These are phyloP conservation scores for Ogataea salicorniae DNA, from an alignment of 805 yeast species.

Conservation along the genomic window DNA sequence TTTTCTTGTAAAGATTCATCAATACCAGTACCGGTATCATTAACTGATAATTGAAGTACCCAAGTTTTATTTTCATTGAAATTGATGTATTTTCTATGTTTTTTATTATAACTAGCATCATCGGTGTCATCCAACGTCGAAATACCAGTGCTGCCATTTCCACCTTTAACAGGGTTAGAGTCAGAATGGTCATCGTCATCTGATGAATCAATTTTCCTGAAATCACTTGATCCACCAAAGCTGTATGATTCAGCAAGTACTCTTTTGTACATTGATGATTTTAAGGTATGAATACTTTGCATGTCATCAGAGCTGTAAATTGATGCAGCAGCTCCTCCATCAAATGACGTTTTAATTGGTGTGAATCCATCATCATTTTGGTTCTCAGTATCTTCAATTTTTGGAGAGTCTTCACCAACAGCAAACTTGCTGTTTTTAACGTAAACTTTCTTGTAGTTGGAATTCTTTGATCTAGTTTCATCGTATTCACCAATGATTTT, in stretches of 20 bases:
- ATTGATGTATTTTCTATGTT: slow-evolving; percentile 13
- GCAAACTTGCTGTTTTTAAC: slow-evolving; percentile 24
- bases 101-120: slow-evolving; percentile 11
- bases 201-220: slow-evolving; percentile 12
- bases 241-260: slow-evolving; percentile 38
- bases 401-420: neutral
- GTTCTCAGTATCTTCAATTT: neutral
- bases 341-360: neutral
- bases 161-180: slow-evolving; percentile 8
- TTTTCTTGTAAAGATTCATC: slow-evolving; percentile 73
- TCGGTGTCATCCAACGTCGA: slow-evolving; percentile 19
- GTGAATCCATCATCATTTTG: neutral
- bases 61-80: slow-evolving; percentile 35
- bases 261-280: slow-evolving; percentile 33
- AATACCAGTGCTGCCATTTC: slow-evolving; percentile 6
- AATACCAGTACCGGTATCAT: slow-evolving; percentile 94
- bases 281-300: slow-evolving; percentile 24
- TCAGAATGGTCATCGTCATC: neutral
- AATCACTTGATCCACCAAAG: slow-evolving; percentile 7
- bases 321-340: neutral
- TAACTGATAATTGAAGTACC: slow-evolving; percentile 67
- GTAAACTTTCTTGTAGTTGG: slow-evolving; percentile 42
- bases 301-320: slow-evolving; percentile 7
- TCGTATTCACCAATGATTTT: slow-evolving; percentile 71
- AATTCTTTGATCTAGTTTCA: slow-evolving; percentile 38